Base-by-base conservation (phyloP, 495 filamentous ascomycete genomes). In the Aspergillus ostianus region DNA sequence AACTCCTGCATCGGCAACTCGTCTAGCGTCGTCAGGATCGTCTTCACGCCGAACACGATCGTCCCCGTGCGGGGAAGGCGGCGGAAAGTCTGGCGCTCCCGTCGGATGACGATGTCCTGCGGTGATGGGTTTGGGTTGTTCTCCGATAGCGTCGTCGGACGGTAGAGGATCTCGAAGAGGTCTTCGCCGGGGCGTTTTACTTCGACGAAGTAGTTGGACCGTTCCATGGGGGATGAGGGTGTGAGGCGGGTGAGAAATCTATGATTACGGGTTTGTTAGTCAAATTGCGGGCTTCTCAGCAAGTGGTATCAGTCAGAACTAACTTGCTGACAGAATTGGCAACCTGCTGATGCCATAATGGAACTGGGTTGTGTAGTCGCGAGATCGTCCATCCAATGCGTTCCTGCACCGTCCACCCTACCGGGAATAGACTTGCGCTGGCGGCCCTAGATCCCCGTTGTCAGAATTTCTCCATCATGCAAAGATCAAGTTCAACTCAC, bases 21-120 rank as follows among this genome's bases (percentile, higher is more conserved):
- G 15, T 77, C 73, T 13, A 84, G 59, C 2, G 72, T 67, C 5
- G 73, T 73, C 55, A 85, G 68, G 19, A 73, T 78, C 0, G 83
- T 86, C 61, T 82, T 80, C 9, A 85, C 83, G 1, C 79, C 81
- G 60, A 86, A 85, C 10, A 83, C 65, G 13, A 86, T 74, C 0
- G 81, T 70, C 0, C 70, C 71, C 1, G 76, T 78, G 1, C 76
- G 73, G 23, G 77, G 77, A 44, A 86, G 64, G 2, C 80, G 67
- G 41, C 74, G 77, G 60, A 86, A 86, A 0, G 80, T 84, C 63
- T 86, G 83, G 20, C 82, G 70, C 62, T 86, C 83, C 27, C 77
- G 72, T 17, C 82, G 76, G 47, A 86, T 73, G 51, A 80, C 65
- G 49, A 84, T 73, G 23, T 82, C 70, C 10, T 70, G 57, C 0